These are phyloP conservation scores for Mrakiaceae sp. DNA, from an alignment of 1,284 basidiomycete genomes.

Conservation along the genomic window DNA sequence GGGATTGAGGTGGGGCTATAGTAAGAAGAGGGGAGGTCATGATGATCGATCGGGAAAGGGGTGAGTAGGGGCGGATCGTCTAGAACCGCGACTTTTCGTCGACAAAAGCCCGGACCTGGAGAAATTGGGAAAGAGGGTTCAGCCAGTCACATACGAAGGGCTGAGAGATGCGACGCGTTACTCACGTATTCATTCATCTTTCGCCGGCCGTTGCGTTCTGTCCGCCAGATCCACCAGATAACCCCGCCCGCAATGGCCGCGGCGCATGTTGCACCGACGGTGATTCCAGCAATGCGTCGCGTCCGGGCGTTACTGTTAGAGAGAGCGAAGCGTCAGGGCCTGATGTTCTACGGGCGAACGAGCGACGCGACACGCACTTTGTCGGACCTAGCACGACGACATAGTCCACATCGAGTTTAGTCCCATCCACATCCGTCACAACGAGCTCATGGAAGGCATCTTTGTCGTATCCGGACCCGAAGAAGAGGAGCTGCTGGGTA, in stretches of 20 bases:
- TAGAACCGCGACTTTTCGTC: too few species aligned
- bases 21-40: too few species aligned
- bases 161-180: neutral
- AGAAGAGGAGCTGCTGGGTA: constrained; percentile 15
- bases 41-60: too few species aligned
- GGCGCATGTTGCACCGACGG: constrained; percentile 3
- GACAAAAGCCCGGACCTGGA: too few species aligned
- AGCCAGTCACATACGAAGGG: too few species aligned
- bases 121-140: too few species aligned
- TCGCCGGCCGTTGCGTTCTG: constrained; percentile 12
- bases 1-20: too few species aligned
- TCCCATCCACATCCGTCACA: constrained; percentile 14
- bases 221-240: constrained; percentile 18
- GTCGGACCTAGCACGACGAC: neutral
- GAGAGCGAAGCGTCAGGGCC: neutral
- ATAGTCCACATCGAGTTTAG: constrained; percentile 15
- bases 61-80: too few species aligned
- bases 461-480: constrained; percentile 1
- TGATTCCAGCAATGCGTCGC: constrained; percentile 12
- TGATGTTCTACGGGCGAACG: neutral
- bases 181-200: constrained; percentile 12
- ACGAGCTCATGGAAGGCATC: neutral
- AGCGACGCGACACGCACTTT: neutral
- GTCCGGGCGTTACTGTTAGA: neutral
- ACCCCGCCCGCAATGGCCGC: neutral